Percentiles rank a stretch among this genome's conserved stretches.
Evolutionary conservation across 176 grass and related monocot genomes (phyloP).

Genomic region (Bothriochloa decipiens): DNA sequence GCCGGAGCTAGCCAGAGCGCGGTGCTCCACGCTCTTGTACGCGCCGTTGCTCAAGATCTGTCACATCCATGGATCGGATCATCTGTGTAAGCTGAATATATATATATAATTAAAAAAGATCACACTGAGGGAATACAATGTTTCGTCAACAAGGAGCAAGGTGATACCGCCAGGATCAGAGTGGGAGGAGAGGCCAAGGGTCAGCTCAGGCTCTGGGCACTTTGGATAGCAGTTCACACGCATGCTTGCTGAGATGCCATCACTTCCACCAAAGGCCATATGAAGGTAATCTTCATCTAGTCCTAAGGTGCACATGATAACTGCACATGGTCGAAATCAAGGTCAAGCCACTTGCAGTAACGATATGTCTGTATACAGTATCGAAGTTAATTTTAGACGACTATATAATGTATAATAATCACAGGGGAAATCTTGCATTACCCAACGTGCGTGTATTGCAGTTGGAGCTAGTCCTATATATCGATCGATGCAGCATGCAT

Average conservation of each 20-base stretch:
- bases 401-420: not conserved
- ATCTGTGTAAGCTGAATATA: too few species aligned
- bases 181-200: conserved; percentile 70
- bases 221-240: conserved; percentile 69
- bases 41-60: conserved; percentile 67
- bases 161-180: conserved; percentile 75
- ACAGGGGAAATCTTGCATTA: not conserved
- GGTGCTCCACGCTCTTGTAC: conserved; percentile 76
- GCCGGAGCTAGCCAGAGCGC: conserved; percentile 45
- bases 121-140: too few species aligned
- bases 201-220: conserved; percentile 77
- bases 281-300: conserved; percentile 54
- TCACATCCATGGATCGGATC: not conserved
- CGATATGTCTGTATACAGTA: not conserved
- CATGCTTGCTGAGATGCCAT: conserved; percentile 46
- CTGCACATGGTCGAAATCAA: conserved; percentile 37
- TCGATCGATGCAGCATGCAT: not conserved
- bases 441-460: not conserved
- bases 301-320: conserved; percentile 40
- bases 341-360: conserved; percentile 14
- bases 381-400: not conserved
- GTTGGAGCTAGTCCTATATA: not conserved
- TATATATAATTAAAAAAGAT: too few species aligned
- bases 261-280: conserved; percentile 49
- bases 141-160: conserved; percentile 64